A percentile compares a stretch with the other conserved stretches of the same genome.
These are phyloP conservation scores for Uronychia setigera DNA, from an alignment of 73 alveolate species.

Conservation along the genomic window DNA sequence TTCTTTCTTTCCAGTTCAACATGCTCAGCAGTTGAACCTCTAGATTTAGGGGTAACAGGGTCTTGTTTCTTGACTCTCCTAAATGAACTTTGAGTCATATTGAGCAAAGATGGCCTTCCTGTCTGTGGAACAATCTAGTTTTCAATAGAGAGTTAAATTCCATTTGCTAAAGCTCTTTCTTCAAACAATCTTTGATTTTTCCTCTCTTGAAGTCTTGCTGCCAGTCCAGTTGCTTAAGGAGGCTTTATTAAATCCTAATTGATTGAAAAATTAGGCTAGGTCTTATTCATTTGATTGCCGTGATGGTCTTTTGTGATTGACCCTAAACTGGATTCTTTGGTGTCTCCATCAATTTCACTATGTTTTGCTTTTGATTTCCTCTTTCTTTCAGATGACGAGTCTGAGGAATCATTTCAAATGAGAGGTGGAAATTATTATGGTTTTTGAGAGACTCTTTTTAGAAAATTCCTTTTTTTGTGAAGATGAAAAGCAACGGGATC, in stretches of 20 bases:
- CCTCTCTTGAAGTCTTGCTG: background rate
- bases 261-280: background rate
- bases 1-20: too few species aligned
- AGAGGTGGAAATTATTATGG: background rate
- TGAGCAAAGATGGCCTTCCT: too few species aligned
- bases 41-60: too few species aligned
- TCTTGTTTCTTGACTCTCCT: too few species aligned
- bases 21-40: too few species aligned
- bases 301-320: background rate
- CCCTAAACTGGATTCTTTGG: too few species aligned
- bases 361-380: background rate
- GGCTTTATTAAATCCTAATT: background rate
- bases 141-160: too few species aligned
- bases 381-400: background rate
- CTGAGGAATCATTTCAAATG: background rate
- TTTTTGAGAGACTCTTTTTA: background rate
- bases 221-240: background rate
- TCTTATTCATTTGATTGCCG: background rate
- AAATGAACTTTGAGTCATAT: too few species aligned
- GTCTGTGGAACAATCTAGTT: too few species aligned
- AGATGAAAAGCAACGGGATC: conserved; percentile 18
- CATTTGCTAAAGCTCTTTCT: too few species aligned
- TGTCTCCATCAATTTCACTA: too few species aligned
- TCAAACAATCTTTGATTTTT: background rate
- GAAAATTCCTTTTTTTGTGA: conserved; percentile 8